Conservation (phyloP, 768 basidiomycete genomes). For the Tulasnella sp. region DNA sequence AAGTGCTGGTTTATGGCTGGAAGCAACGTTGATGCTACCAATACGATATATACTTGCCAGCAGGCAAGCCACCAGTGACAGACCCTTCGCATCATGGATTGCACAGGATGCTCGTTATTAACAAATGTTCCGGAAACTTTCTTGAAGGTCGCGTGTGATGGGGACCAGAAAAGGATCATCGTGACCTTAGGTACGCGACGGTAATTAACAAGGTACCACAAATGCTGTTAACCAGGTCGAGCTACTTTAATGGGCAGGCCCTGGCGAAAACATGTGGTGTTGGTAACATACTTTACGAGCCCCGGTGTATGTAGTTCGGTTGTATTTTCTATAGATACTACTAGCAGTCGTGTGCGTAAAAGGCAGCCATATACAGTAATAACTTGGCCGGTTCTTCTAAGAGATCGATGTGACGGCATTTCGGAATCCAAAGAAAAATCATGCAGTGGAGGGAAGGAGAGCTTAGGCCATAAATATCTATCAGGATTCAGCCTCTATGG, state of each 20-base stretch:
- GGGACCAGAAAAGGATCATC: slow-evolving; percentile 13
- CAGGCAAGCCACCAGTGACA: slow-evolving; percentile 32
- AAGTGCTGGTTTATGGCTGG: slow-evolving; percentile 29
- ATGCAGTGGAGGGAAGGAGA: no score
- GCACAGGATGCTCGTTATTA: background rate
- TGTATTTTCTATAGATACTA: background rate
- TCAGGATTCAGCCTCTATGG: no score
- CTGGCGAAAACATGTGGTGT: background rate
- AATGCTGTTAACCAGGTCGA: slow-evolving; percentile 4
- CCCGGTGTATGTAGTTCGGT: background rate
- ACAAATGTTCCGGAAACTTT: background rate
- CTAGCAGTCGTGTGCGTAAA: background rate
- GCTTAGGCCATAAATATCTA: no score
- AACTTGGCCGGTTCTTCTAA: background rate
- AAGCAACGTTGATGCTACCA: slow-evolving; percentile 21
- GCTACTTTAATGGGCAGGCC: background rate
- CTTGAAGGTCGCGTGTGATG: slow-evolving; percentile 5
- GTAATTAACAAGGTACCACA: slow-evolving; percentile 4
- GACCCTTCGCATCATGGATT: slow-evolving; percentile 8
- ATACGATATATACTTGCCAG: slow-evolving; percentile 30
- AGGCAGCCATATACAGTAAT: background rate
- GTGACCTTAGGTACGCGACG: background rate
- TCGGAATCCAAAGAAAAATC: no score
- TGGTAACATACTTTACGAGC: background rate
- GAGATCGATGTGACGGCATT: no score